phyloP scores from a whole-genome alignment of 768 basidiomycete genomes.

The Goffeauzyma gilvescens region DNA sequence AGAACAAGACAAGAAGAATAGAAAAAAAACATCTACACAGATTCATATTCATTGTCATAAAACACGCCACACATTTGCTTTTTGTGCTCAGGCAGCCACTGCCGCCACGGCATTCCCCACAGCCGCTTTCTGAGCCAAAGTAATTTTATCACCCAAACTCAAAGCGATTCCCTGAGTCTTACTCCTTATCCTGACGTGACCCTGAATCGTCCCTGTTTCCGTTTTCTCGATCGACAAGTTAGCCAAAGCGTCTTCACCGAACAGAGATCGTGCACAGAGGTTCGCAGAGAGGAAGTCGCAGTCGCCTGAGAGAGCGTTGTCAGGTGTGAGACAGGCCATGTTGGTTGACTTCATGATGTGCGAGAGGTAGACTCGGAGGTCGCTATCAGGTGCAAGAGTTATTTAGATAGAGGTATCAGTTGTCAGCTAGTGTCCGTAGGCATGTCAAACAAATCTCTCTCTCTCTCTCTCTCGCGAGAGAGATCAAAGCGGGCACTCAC shows the following conservation, averaged over 20 bases:
- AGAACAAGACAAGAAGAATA: too few species aligned
- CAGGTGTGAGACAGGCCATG: conserved; percentile 90
- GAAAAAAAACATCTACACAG: too few species aligned
- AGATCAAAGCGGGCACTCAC: too few species aligned
- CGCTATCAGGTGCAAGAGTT: conserved; percentile 35
- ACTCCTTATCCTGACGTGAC: conserved; percentile 86
- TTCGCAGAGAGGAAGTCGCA: conserved; percentile 95
- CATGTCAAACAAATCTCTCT: too few species aligned
- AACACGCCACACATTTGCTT: too few species aligned
- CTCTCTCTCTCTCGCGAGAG: too few species aligned
- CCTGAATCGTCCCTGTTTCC: conserved; percentile 60
- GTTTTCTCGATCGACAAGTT: conserved; percentile 83
- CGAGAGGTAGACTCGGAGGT: conserved; percentile 71
- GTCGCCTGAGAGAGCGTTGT: conserved; percentile 69
- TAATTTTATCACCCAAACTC: conserved; percentile 43
- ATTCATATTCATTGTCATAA: too few species aligned
- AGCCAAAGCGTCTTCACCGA: conserved; percentile 94
- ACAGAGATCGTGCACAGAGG: conserved; percentile 83
- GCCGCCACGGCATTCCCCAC: too few species aligned
- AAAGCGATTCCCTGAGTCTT: conserved; percentile 96
- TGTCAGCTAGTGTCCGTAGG: too few species aligned
- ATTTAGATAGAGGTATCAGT: too few species aligned
- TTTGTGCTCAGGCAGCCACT: neutral
- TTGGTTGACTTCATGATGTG: conserved; percentile 95
- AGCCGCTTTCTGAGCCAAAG: conserved; percentile 20